Evolutionary conservation across 2,329 filamentous ascomycete species (phyloP).

Genomic region (Beauveria brongniartii): DNA sequence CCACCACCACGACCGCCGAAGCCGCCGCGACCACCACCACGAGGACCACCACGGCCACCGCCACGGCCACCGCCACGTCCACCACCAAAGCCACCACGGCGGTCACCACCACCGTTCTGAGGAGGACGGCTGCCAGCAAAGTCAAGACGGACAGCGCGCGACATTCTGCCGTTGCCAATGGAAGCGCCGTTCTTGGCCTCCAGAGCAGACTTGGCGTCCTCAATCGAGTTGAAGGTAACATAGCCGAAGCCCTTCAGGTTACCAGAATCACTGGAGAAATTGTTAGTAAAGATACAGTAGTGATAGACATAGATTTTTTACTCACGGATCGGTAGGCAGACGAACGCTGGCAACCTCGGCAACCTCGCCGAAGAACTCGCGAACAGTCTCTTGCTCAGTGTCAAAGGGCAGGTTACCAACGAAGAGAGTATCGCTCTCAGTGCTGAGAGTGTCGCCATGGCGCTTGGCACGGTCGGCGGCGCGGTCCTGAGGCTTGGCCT

Average conservation of each 20-base stretch:
- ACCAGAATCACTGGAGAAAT: slow-evolving; percentile 56
- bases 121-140: slow-evolving; percentile 62
- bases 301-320: slow-evolving; percentile 13
- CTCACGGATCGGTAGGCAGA: slow-evolving; percentile 75
- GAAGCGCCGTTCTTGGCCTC: slow-evolving; percentile 59
- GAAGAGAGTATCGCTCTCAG: slow-evolving; percentile 80
- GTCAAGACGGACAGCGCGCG: slow-evolving; percentile 75
- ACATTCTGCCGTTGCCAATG: slow-evolving; percentile 55
- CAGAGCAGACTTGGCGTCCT: slow-evolving; percentile 73
- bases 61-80: slow-evolving; percentile 42
- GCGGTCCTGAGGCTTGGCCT: slow-evolving; percentile 44
- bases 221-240: slow-evolving; percentile 71
- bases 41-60: slow-evolving; percentile 42
- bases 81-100: slow-evolving; percentile 43
- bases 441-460: slow-evolving; percentile 73
- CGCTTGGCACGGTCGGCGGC: slow-evolving; percentile 56
- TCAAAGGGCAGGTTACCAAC: slow-evolving; percentile 87
- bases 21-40: slow-evolving; percentile 44
- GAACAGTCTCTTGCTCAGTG: slow-evolving; percentile 66
- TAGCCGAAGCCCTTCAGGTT: slow-evolving; percentile 90
- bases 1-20: slow-evolving; percentile 41
- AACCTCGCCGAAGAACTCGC: slow-evolving; percentile 64
- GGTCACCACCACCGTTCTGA: slow-evolving; percentile 44
- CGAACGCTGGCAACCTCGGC: slow-evolving; percentile 69
- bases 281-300: slow-evolving; percentile 11